These are phyloP conservation scores for Dorcoceras hygrometricum DNA, from an alignment of 257 asterid species.

Conservation along the genomic window DNA sequence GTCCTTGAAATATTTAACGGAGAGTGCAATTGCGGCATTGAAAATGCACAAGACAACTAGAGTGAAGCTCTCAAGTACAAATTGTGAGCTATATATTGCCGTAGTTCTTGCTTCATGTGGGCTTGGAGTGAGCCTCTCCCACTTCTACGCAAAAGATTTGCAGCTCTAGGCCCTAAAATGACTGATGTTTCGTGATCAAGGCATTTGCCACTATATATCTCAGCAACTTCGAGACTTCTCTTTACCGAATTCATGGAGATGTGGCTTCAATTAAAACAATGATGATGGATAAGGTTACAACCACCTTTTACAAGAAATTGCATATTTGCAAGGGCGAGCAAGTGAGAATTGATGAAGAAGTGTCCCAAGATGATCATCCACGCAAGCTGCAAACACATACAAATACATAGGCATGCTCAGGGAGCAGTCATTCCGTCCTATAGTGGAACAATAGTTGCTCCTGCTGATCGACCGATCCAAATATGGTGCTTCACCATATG, in stretches of 20 bases:
- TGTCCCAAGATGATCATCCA: constrained; percentile 6
- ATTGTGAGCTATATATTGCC: constrained; percentile 32
- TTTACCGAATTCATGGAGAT: constrained; percentile 42
- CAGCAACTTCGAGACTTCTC: constrained; percentile 45
- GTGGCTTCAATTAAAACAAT: constrained; percentile 36
- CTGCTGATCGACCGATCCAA: too few relatives aligned
- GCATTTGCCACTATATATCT: constrained; percentile 40
- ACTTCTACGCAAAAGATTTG: constrained; percentile 31
- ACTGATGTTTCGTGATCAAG: constrained; percentile 48
- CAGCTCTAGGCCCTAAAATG: constrained; percentile 40
- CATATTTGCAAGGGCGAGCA: constrained; percentile 23
- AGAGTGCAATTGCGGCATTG: constrained; percentile 23
- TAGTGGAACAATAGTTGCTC: too few relatives aligned
- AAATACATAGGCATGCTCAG: constrained; percentile 32
- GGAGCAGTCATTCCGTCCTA: constrained; percentile 17
- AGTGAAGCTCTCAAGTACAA: constrained; percentile 43
- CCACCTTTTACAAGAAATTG: constrained; percentile 33
- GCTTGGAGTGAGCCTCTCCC: constrained; percentile 46
- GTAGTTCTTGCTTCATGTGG: constrained; percentile 35
- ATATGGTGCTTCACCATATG: too few relatives aligned
- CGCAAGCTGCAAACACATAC: constrained; percentile 25
- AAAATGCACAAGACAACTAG: constrained; percentile 16
- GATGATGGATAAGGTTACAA: constrained; percentile 41
- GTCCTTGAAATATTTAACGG: constrained; percentile 5
- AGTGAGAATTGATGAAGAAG: constrained; percentile 25